These are phyloP conservation scores for Neopestalotiopsis sp. DNA, from an alignment of 2,329 filamentous ascomycete genomes.

Conservation along the genomic window DNA sequence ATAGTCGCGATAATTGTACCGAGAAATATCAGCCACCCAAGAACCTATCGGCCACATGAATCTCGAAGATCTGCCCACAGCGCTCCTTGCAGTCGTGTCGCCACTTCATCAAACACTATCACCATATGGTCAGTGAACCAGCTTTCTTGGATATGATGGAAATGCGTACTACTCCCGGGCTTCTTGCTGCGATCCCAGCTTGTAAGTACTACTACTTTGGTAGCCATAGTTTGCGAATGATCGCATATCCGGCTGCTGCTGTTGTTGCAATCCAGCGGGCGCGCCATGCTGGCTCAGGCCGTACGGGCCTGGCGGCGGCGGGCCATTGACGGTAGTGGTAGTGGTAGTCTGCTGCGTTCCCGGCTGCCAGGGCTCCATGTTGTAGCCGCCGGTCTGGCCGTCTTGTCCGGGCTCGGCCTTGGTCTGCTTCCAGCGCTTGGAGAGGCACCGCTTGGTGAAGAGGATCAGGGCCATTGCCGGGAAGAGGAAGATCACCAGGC, in stretches of 20 bases:
- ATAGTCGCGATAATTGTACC: no score
- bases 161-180: constrained; percentile 13
- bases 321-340: neutral
- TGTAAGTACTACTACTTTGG: neutral
- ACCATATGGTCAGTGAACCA: neutral
- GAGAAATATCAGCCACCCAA: no score
- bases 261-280: neutral
- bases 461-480: constrained; percentile 44
- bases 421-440: constrained; percentile 32
- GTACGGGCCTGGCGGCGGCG: neutral
- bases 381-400: constrained; percentile 24
- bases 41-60: no score
- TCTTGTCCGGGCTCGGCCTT: constrained; percentile 28
- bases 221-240: constrained; percentile 7
- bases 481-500: constrained; percentile 49
- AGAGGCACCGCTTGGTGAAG: constrained; percentile 39
- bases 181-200: constrained; percentile 15
- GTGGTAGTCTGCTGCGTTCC: constrained; percentile 9
- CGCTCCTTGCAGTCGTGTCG: no score
- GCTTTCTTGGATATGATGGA: neutral
- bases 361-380: constrained; percentile 32
- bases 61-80: no score
- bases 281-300: neutral
- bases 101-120: no score
- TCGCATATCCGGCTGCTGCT: constrained; percentile 7